These are phyloP conservation scores for Dioscorea alata DNA, from an alignment of 106 monocot genomes.

Conservation along the genomic window DNA sequence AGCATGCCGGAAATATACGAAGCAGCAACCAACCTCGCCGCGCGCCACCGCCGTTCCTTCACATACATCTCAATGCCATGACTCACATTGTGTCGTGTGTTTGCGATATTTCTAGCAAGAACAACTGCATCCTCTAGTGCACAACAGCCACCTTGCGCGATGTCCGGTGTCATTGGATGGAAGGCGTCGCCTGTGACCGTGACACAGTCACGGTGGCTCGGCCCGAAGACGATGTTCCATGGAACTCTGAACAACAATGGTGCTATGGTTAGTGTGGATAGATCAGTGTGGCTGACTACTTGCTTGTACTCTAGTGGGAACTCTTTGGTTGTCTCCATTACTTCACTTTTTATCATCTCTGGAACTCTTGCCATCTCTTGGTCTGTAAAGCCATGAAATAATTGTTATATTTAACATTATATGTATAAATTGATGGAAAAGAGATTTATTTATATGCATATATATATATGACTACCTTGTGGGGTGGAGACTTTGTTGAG, in stretches of 20 bases:
- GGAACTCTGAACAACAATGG: slow-evolving; percentile 18
- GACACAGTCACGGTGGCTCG: slow-evolving; percentile 5
- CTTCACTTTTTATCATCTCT: slow-evolving; percentile 11
- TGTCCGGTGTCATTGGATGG: slow-evolving; percentile 32
- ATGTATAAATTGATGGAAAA: too few relatives aligned
- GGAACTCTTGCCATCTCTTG: slow-evolving; percentile 22
- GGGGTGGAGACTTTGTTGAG: slow-evolving; percentile 5
- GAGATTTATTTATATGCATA: too few relatives aligned
- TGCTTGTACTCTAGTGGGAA: slow-evolving; percentile 15
- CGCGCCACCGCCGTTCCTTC: slow-evolving; percentile 23
- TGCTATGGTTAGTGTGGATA: slow-evolving; percentile 15
- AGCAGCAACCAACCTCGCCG: slow-evolving; percentile 8
- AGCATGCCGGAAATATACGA: slow-evolving; percentile 18
- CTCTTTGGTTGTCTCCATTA: slow-evolving; percentile 4
- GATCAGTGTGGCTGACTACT: slow-evolving; percentile 10
- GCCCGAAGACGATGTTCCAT: slow-evolving; percentile 22
- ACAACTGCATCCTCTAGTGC: slow-evolving; percentile 38
- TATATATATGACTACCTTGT: slow-evolving; percentile 7
- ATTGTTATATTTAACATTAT: background rate
- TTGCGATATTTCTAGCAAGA: slow-evolving; percentile 15
- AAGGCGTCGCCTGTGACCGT: slow-evolving; percentile 33
- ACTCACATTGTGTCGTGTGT: background rate
- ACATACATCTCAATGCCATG: slow-evolving; percentile 22
- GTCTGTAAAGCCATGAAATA: background rate
- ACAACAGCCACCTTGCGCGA: slow-evolving; percentile 26